These are phyloP conservation scores for Phytophthora ramorum DNA, from an alignment of 352 stramenopile species.

Conservation along the genomic window DNA sequence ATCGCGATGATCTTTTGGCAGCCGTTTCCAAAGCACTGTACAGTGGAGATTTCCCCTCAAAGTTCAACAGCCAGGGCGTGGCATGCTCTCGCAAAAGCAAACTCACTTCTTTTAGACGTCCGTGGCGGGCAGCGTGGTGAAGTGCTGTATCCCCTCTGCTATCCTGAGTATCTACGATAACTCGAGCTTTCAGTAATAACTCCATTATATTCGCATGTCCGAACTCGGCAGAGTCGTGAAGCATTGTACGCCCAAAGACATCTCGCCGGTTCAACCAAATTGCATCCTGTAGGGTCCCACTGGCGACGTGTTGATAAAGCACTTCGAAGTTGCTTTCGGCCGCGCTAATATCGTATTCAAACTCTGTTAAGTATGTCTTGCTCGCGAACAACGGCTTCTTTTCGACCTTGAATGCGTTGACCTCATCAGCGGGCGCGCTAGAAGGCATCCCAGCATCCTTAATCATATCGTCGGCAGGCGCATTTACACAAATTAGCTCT, in stretches of 20 bases:
- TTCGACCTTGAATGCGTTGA: not conserved
- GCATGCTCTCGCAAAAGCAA: constrained; percentile 55
- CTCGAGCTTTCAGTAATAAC: constrained; percentile 49
- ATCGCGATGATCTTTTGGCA: constrained; percentile 11
- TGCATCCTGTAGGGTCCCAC: constrained; percentile 44
- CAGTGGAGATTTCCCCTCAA: constrained; percentile 61
- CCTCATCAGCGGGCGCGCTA: not conserved
- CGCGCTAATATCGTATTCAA: constrained; percentile 61
- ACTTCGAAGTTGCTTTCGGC: constrained; percentile 68
- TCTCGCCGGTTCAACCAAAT: constrained; percentile 61
- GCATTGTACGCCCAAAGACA: constrained; percentile 59
- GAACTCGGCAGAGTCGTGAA: constrained; percentile 69
- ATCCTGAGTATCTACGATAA: constrained; percentile 54
- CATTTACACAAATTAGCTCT: constrained; percentile 35
- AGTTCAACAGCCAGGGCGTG: constrained; percentile 46
- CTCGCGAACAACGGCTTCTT: constrained; percentile 28
- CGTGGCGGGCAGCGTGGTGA: constrained; percentile 57
- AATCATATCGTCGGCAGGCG: not conserved
- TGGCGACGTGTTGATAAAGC: constrained; percentile 57
- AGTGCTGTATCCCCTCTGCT: constrained; percentile 58
- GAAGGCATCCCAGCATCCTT: constrained; percentile 3
- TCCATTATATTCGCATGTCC: constrained; percentile 61
- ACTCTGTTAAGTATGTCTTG: constrained; percentile 58
- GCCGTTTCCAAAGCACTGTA: constrained; percentile 60
- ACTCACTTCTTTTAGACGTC: constrained; percentile 60